Base-by-base conservation (phyloP, 352 stramenopile species). In the Phytophthora podocarpi region DNA sequence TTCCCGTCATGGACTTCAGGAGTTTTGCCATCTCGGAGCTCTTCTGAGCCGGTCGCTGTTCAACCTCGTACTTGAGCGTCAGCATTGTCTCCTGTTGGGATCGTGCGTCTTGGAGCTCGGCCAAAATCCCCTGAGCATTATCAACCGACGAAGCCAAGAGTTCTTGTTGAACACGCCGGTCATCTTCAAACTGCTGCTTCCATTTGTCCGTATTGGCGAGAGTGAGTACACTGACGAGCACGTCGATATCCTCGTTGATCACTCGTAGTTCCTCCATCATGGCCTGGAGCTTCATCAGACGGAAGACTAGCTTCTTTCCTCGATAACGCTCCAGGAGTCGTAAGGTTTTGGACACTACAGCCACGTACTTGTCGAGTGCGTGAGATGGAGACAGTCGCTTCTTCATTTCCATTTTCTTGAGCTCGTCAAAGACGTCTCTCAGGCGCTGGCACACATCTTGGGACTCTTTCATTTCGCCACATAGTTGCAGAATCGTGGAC, bases 161-260 rank as follows among this genome's bases (percentile, higher is more conserved):
- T 23, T 36, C 24, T 27, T 39, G 26, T 5, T 56, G 34, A 2
- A 45, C 24, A 3, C 24, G 23, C 5, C 24, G n/a, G 20, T 36
- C 23, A 16, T 56, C 34, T 11, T 46, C 16, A 35, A 35, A 57
- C 11, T 57, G 35, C 11, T 47, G 35, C 3, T 20, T 28, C 49
- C 49, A 57, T 10, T 57, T 39, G 2, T 40, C n/a, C 11, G 30
- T 46, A 4, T 47, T 35, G 12, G 31, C 49, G 5, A 35, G n/a
- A 24, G 73, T 35, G 13, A 67, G 24, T 30, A 36, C 39, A 26
- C 71, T 64, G 7, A 74, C 12, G 23, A n/a, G 48, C 16, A 55
- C 64, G n/a, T n/a, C n/a, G 16, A 74, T 34, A 11, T 68, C 64
- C 49, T 77, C 53, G n/a, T 71, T 31, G 0, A 73, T 2, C 27